Evolutionary conservation across 805 yeast species (phyloP), one percentile per base, ranked within the genome.

Genomic region (Wickerhamiella parazyma): DNA sequence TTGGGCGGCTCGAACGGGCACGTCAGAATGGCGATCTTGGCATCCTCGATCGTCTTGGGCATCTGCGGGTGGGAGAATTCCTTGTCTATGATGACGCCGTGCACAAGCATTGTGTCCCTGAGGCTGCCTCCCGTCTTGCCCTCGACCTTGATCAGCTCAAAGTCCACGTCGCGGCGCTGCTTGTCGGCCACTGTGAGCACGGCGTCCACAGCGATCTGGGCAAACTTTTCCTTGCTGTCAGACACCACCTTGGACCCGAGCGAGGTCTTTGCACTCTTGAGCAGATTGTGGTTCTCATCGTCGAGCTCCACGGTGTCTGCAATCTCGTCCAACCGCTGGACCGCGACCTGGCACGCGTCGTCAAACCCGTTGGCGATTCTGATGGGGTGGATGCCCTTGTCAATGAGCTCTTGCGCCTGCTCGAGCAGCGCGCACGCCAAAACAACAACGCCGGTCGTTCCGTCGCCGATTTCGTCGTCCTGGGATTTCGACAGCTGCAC

Each of bases 1-100:
- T 91, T 91, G 56, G 99, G 99, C 33, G 99, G 99, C 69, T 91
- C 99, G 60, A 91, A 91, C 55, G 99, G 97, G 68, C 97, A 89
- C 2, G 99, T 91, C 59, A 91, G 71, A 52, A 91, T 89, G 39
- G 97, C 97, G 48, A 91, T 72, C 61, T 83, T 85, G 51, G 85
- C 94, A 62, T 86, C 80, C 48, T 69, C 59, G 37, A 89, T 72
- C 43, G 63, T 61, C 58, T 84, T 84, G 41, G 95, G 91, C 98
- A 91, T 91, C 65, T 91, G 99, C 3, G 97, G 95, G 63, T 91
- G 98, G 1, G 95, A 85, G 64, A 87, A 89, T 58, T 91, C 97
- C 66, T 91, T 91, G 64, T 91, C 98, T 47, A 91, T 69, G 35
- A 91, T 73, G 36, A 91, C 96, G 62, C 99, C 99, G 55, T 74